A percentile compares a stretch with the other conserved stretches of the same genome.
phyloP scores from a whole-genome alignment of 2,329 filamentous ascomycete species.

The Zymoseptoria brevis region DNA sequence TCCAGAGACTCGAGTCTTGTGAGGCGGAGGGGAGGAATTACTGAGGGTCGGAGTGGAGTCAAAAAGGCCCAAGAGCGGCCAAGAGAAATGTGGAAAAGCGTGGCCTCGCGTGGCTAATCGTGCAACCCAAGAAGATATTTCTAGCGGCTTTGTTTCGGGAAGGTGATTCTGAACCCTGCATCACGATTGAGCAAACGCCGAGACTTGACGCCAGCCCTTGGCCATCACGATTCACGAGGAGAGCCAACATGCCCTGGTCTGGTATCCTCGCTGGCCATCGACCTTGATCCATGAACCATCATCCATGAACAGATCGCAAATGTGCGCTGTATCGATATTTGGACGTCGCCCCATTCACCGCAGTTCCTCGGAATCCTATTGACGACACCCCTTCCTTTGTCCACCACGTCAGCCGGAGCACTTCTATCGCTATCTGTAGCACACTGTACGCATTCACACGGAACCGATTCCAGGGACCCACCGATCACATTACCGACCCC shows the following conservation, averaged over 20 bases:
- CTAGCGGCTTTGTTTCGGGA: background rate
- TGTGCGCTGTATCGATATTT: background rate
- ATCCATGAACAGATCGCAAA: background rate
- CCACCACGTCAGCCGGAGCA: background rate
- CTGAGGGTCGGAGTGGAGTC: background rate
- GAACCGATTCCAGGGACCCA: background rate
- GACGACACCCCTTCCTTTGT: background rate
- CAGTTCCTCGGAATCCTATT: background rate
- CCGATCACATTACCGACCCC: background rate
- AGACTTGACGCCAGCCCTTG: background rate
- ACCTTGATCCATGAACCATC: background rate
- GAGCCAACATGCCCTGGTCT: background rate
- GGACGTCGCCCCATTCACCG: background rate
- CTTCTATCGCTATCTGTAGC: background rate
- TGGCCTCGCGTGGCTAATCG: background rate
- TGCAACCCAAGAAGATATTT: background rate
- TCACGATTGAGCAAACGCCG: background rate
- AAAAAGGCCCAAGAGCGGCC: background rate
- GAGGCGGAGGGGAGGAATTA: background rate
- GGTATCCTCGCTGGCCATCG: background rate
- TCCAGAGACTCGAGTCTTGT: background rate
- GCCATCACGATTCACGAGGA: too few species aligned
- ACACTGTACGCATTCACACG: background rate
- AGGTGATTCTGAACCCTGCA: background rate
- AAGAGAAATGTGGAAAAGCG: background rate